Evolutionary conservation across 164 flowering plant genomes (phyloP), one percentile per base, ranked within the genome.

Genomic region (Tinospora cordifolia): DNA sequence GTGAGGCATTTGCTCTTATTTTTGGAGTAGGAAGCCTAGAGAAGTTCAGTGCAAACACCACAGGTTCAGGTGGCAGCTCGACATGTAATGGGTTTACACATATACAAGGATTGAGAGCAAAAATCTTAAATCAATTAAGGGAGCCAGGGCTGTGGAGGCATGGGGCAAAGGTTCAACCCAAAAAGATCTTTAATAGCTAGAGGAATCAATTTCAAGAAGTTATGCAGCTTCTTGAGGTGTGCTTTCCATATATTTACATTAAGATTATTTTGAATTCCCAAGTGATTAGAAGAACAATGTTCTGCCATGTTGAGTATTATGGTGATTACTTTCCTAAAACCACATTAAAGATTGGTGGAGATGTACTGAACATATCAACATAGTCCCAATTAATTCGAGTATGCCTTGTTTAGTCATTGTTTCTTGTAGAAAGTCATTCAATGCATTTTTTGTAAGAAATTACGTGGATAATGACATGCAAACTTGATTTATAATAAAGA

Each of bases 381-480:
- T 94, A 97, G 98, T 77, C 83, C 58, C 75, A 88, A 47, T 70
- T 87, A 74, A 85, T 88, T 80, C 97, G 88, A 90, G 98, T 94
- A 69, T 21, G 15, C 46, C 24, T 19, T n/a, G 63, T 40, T 26
- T 62, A 14, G 24, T 44, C 6, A 17, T 11, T 17, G 8, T 10
- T 9, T 11, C 26, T 22, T 71, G 21, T 60, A 17, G 14, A 34
- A 38, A 27, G 58, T n/a, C n/a, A n/a, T n/a, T n/a, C n/a, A n/a
- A n/a, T n/a, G n/a, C n/a, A n/a, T n/a, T n/a, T n/a, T n/a, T n/a
- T n/a, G n/a, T n/a, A n/a, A n/a, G n/a, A n/a, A n/a, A n/a, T n/a
- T n/a, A n/a, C n/a, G n/a, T n/a, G n/a, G n/a, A n/a, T n/a, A n/a
- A n/a, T n/a, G n/a, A n/a, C n/a, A n/a, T n/a, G n/a, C n/a, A n/a